Conservation (phyloP, 305 asterid genomes). For the Fraxinus albicans region DNA sequence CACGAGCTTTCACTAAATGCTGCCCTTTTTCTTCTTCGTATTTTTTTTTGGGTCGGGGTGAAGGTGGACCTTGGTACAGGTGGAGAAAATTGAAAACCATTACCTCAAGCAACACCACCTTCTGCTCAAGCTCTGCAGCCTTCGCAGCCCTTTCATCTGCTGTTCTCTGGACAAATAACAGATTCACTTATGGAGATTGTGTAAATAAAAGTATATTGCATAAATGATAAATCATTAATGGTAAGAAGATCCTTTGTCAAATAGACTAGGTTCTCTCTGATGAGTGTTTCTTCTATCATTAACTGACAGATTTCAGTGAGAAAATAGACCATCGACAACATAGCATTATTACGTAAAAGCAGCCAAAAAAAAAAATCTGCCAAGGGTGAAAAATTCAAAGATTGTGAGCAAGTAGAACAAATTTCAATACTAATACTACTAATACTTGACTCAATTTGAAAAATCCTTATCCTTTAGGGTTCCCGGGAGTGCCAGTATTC, state of each 20-base stretch:
- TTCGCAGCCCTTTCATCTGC: conserved; percentile 92
- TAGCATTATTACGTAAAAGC: conserved; percentile 1
- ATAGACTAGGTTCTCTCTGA: conserved; percentile 15
- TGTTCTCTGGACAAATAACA: conserved; percentile 64
- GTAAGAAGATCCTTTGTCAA: neutral
- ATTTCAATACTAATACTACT: neutral
- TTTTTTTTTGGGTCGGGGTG: neutral
- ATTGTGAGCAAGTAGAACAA: conserved; percentile 1
- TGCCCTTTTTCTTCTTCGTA: neutral
- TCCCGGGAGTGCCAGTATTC: neutral
- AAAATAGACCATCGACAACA: neutral
- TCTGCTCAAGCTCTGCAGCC: conserved; percentile 98
- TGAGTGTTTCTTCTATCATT: conserved; percentile 9
- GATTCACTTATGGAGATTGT: conserved; percentile 15
- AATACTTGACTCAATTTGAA: neutral
- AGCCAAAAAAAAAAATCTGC: neutral
- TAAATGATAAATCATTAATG: neutral
- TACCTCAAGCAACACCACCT: conserved; percentile 97
- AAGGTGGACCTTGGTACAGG: neutral
- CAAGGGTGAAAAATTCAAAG: neutral
- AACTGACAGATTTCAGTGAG: neutral
- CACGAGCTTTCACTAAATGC: neutral
- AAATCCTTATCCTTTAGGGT: neutral
- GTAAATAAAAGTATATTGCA: neutral
- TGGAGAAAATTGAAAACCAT: conserved; percentile 20